Evolutionary conservation across 2,329 filamentous ascomycete genomes (phyloP).

Genomic region (Gnomoniopsis smithogilvyi): DNA sequence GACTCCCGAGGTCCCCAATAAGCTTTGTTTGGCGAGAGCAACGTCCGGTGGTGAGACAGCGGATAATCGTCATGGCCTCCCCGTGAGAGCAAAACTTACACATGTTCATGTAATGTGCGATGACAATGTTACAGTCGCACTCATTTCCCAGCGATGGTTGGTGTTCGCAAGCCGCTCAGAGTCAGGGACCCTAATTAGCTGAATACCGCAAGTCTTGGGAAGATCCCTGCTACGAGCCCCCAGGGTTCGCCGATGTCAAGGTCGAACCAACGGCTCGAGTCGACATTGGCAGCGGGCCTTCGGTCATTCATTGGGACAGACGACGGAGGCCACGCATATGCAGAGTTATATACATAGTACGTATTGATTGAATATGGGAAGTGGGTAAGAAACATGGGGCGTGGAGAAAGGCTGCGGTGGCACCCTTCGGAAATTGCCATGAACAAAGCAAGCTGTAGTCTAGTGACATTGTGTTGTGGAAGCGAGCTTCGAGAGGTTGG

Average conservation of each 20-base stretch:
- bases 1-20: too few relatives aligned
- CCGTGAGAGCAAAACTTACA: too few relatives aligned
- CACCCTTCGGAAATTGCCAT: constrained; percentile 15
- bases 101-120: too few relatives aligned
- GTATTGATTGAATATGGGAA: background rate
- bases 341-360: background rate
- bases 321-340: background rate
- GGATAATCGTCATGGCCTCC: too few relatives aligned
- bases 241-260: background rate
- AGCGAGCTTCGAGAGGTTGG: background rate
- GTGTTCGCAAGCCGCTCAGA: too few relatives aligned
- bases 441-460: background rate
- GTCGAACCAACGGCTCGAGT: background rate
- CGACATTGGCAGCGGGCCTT: constrained; percentile 6
- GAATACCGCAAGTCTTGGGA: background rate
- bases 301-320: background rate
- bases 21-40: too few relatives aligned
- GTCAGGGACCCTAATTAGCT: background rate
- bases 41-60: too few relatives aligned
- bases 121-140: too few relatives aligned
- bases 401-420: constrained; percentile 7
- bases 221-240: background rate
- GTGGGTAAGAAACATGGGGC: background rate
- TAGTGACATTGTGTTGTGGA: background rate
- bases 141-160: too few relatives aligned